Conservation (phyloP, 805 yeast genomes). For the Nadsonia fulvescens region DNA sequence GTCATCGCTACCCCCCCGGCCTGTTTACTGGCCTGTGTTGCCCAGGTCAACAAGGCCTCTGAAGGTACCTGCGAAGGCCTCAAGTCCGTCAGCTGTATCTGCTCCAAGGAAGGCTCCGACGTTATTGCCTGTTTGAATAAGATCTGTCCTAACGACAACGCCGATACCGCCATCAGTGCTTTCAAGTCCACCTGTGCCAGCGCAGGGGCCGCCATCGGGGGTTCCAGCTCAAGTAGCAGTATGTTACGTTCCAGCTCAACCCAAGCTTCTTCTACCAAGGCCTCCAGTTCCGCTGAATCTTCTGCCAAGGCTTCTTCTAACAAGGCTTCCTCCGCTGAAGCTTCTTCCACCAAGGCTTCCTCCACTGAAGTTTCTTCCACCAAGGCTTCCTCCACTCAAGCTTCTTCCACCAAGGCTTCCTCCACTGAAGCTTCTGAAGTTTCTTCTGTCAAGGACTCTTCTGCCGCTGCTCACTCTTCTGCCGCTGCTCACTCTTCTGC, state of each 20-base stretch:
- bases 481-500: slow-evolving; percentile 1
- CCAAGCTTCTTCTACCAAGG: slow-evolving; percentile 6
- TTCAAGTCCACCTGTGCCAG: slow-evolving; percentile 22
- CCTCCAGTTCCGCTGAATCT: slow-evolving; percentile 11
- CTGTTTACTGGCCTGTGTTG: slow-evolving; percentile 76
- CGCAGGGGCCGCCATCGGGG: slow-evolving; percentile 6
- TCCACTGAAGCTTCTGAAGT: slow-evolving; percentile 5
- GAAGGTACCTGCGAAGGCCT: slow-evolving; percentile 35
- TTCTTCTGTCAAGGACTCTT: slow-evolving; percentile 4
- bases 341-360: slow-evolving; percentile 12
- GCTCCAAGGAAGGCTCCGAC: slow-evolving; percentile 34
- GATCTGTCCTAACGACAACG: slow-evolving; percentile 49
- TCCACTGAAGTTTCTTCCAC: slow-evolving; percentile 14
- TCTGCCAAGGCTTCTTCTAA: slow-evolving; percentile 11
- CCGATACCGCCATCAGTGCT: slow-evolving; percentile 38
- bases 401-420: slow-evolving; percentile 10
- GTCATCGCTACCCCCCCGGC: slow-evolving; percentile 74
- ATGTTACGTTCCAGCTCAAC: too few species aligned
- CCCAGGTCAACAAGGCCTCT: slow-evolving; percentile 39
- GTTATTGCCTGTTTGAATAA: slow-evolving; percentile 45
- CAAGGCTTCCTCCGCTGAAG: slow-evolving; percentile 10
- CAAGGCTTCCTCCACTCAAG: slow-evolving; percentile 12
- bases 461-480: slow-evolving; percentile 1
- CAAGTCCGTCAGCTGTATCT: slow-evolving; percentile 51
- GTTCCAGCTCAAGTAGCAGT: slow-evolving; percentile 5